These are phyloP conservation scores for Aureobasidium sp. DNA, from an alignment of 2,329 filamentous ascomycete genomes.

Conservation along the genomic window DNA sequence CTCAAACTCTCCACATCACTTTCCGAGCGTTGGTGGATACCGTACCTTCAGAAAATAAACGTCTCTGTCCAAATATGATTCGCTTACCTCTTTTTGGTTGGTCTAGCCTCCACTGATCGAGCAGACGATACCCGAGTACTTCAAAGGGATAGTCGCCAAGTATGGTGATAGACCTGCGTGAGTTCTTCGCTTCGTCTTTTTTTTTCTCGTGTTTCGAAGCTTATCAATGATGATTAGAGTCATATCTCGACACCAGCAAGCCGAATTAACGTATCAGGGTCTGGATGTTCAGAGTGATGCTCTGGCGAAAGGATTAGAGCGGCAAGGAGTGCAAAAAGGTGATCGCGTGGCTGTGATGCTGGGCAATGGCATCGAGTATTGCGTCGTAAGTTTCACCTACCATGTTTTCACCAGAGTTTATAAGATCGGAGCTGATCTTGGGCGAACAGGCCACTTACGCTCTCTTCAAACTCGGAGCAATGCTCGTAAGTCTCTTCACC, in stretches of 20 bases:
- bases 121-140: slow-evolving; percentile 66
- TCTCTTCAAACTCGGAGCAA: slow-evolving; percentile 86
- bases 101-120: slow-evolving; percentile 57
- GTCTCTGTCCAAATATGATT: not conserved
- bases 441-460: slow-evolving; percentile 61
- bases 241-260: slow-evolving; percentile 55
- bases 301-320: slow-evolving; percentile 60
- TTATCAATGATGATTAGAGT: slow-evolving; percentile 43
- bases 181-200: slow-evolving; percentile 23
- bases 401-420: not conserved
- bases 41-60: too few species aligned
- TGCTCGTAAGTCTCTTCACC: slow-evolving; percentile 63
- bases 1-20: too few species aligned
- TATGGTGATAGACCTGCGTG: slow-evolving; percentile 59
- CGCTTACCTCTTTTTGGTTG: not conserved
- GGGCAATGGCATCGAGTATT: slow-evolving; percentile 79
- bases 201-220: not conserved
- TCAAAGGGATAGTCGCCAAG: slow-evolving; percentile 55
- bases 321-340: slow-evolving; percentile 68
- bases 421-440: not conserved
- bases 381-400: slow-evolving; percentile 47
- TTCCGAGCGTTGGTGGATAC: too few species aligned
- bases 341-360: slow-evolving; percentile 80
- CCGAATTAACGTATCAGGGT: slow-evolving; percentile 61
- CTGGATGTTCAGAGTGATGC: slow-evolving; percentile 72